Conservation (phyloP, 768 basidiomycete genomes). For the Agrocybe pediades region DNA sequence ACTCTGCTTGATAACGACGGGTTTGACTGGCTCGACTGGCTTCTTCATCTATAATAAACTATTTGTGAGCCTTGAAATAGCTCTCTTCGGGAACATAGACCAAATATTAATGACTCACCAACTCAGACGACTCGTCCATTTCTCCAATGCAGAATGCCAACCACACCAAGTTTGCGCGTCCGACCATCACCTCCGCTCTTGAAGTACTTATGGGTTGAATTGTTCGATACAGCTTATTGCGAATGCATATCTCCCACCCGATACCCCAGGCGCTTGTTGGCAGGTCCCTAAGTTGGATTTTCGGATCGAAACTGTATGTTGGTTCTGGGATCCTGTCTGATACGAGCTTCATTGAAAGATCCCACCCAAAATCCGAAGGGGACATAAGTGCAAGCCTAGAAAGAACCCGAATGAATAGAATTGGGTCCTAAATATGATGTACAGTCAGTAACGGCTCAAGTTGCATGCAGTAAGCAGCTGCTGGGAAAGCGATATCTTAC, state of each 20-base stretch:
- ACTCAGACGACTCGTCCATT: too few species aligned
- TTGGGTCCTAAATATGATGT: background rate
- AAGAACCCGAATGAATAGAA: background rate
- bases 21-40: too few species aligned
- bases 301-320: background rate
- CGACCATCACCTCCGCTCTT: background rate
- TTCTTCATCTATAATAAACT: background rate
- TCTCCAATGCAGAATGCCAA: too few species aligned
- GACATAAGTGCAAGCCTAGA: background rate
- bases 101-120: too few species aligned
- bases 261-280: too few species aligned
- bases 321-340: background rate
- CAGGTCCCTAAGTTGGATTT: background rate
- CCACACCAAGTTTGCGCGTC: background rate
- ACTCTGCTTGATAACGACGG: background rate
- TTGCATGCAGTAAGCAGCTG: background rate
- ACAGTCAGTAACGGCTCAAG: background rate
- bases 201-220: background rate
- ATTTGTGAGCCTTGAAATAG: background rate
- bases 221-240: background rate
- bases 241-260: too few species aligned
- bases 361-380: background rate
- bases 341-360: background rate
- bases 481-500: too few species aligned
- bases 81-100: too few species aligned